Percentiles rank a stretch among this genome's conserved stretches.
These are phyloP conservation scores for Chlorella vulgaris DNA, from an alignment of 139 green algal species.

Conservation along the genomic window DNA sequence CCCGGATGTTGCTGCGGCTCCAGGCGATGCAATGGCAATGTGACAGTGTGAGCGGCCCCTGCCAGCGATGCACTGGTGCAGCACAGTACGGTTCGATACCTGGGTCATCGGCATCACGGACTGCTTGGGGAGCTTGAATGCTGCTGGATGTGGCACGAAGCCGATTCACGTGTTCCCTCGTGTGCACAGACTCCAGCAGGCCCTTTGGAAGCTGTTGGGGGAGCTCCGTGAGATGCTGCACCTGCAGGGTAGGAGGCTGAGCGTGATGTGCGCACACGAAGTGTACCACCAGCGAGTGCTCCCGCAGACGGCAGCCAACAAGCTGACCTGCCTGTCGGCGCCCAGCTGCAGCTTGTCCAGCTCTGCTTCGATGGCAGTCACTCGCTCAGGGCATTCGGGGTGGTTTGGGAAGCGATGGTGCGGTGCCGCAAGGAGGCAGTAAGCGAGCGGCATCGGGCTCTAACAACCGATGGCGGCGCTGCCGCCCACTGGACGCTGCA, in stretches of 20 bases:
- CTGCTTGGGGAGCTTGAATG: neutral
- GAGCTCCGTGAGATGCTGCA: constrained; percentile 10
- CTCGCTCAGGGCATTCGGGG: constrained; percentile 35
- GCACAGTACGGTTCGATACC: neutral
- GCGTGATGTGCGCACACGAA: too few relatives aligned
- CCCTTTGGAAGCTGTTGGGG: constrained; percentile 16
- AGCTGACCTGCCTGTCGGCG: neutral
- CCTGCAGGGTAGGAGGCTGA: neutral
- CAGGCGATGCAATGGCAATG: too few relatives aligned
- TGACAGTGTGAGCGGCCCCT: too few relatives aligned
- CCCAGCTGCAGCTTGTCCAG: neutral
- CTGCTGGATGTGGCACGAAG: constrained; percentile 32
- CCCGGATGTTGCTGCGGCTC: too few relatives aligned
- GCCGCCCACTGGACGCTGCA: too few relatives aligned
- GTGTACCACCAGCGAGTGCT: too few relatives aligned
- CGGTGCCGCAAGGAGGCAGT: neutral
- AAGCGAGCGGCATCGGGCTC: neutral
- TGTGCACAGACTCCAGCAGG: constrained; percentile 60
- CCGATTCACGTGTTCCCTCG: constrained; percentile 47
- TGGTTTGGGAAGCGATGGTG: constrained; percentile 23
- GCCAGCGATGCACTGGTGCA: too few relatives aligned
- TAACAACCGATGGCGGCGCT: neutral
- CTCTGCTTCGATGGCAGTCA: neutral
- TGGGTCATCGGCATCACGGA: constrained; percentile 25
- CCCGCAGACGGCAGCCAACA: too few relatives aligned